Base-by-base conservation (phyloP, 352 stramenopile species). In the Discostella stelligera region DNA sequence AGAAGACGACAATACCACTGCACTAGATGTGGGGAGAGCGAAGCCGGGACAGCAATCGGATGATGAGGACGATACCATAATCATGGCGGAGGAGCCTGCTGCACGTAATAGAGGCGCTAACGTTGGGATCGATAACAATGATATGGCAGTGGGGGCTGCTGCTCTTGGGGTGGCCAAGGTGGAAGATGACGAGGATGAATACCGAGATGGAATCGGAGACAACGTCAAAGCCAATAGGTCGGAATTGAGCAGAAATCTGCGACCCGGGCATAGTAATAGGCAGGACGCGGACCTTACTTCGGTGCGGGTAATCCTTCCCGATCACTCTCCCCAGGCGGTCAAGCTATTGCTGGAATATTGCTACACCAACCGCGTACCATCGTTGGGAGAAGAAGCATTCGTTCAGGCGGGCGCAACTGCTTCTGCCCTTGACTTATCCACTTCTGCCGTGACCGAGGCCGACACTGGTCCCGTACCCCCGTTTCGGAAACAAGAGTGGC, bases 301-400 rank as follows among this genome's bases (percentile, higher is more conserved):
- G 48, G 73, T 76, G 21, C 60, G 71, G 25, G 54, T 82, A 39
- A 14, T 67, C 21, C 39, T 82, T 8, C 27, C 27, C 27, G 82
- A 91, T 54, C 82, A 92, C 70, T 69, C 84, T 46, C 82, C 86
- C 3, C 77, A 92, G 50, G 82, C 86, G 27, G 74, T 92, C 10
- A 84, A 86, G 54, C 63, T 92, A 18, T 58, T 92, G 5, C 56
- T 92, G 41, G 86, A 92, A 66, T 92, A 92, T 67, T 83, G 76
- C 59, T 92, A 90, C 64, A 92, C 84, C 0, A 90, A 92, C 68
- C 77, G 84, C 61, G 84, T 92, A n/a, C 61, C 72, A 18, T 74
- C 66, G 14, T 72, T 92, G 10, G 86, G 86, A n/a, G 56, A 82
- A n/a, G 60, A 89, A 50, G 86, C 86, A 20, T 90, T 90, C 48